These are phyloP conservation scores for Thalassiosira livingstoniorum DNA, from an alignment of 352 stramenopile species.

Conservation along the genomic window DNA sequence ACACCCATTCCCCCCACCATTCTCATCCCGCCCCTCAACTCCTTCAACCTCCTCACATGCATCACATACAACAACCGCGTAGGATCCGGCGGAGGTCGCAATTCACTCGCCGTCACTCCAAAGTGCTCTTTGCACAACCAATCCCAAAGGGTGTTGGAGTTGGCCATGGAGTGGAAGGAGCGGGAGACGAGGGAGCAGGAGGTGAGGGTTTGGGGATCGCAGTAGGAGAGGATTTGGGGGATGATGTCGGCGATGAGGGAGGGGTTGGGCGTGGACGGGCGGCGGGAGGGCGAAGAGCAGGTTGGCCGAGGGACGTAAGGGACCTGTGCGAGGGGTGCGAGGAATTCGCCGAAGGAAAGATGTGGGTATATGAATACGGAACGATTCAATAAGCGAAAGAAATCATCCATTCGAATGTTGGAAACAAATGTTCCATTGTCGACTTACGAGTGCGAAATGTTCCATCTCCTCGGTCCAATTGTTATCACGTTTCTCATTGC, in stretches of 20 bases:
- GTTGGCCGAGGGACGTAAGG: conserved; percentile 16
- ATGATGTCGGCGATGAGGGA: conserved; percentile 45
- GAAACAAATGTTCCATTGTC: too few relatives aligned
- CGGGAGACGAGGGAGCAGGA: conserved; percentile 43
- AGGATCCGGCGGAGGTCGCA: conserved; percentile 60
- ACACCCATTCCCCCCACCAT: neutral
- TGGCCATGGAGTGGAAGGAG: conserved; percentile 46
- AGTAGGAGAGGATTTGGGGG: conserved; percentile 63
- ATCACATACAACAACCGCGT: conserved; percentile 61
- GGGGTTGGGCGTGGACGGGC: neutral
- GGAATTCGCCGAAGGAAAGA: too few relatives aligned
- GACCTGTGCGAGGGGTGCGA: neutral
- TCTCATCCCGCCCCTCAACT: neutral
- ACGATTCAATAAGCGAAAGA: too few relatives aligned
- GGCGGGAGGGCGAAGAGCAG: neutral
- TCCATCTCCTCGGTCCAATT: too few relatives aligned
- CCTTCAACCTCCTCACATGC: conserved; percentile 51
- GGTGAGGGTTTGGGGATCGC: conserved; percentile 55
- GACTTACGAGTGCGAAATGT: too few relatives aligned
- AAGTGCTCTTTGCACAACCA: conserved; percentile 61
- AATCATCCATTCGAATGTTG: too few relatives aligned
- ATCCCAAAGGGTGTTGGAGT: conserved; percentile 58
- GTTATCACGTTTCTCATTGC: too few relatives aligned
- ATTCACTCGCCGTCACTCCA: conserved; percentile 48
- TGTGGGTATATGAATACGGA: too few relatives aligned